phyloP scores from a whole-genome alignment of 2,329 filamentous ascomycete species.

The Colletotrichum sp. region DNA sequence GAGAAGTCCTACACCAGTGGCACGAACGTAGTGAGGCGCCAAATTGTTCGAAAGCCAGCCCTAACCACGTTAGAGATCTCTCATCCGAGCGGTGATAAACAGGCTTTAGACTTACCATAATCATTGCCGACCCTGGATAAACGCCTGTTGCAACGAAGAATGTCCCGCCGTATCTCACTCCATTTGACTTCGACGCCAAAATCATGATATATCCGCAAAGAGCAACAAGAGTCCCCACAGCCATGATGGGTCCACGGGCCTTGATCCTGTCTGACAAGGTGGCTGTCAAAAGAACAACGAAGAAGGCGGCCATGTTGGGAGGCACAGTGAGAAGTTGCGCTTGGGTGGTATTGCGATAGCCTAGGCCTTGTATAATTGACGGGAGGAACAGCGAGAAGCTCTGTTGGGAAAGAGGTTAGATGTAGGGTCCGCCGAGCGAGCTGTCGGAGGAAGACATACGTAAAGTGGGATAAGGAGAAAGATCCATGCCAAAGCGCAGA shows the following conservation, averaged over 20 bases:
- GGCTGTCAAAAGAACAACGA: constrained; percentile 35
- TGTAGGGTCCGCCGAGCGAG: neutral
- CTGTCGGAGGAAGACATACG: neutral
- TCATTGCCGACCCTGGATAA: constrained; percentile 30
- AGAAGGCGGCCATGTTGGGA: constrained; percentile 35
- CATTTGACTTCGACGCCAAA: constrained; percentile 30
- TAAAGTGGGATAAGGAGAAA: constrained; percentile 32
- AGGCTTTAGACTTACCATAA: constrained; percentile 26
- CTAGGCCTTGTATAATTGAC: constrained; percentile 28
- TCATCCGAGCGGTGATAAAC: neutral
- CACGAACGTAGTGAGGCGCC: constrained; percentile 46
- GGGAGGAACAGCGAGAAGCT: neutral
- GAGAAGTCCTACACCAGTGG: constrained; percentile 44
- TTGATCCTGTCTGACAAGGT: constrained; percentile 35
- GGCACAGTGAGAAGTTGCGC: constrained; percentile 35
- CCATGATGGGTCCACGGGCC: constrained; percentile 34
- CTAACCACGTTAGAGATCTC: constrained; percentile 3
- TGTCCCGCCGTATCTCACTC: constrained; percentile 39
- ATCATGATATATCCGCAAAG: constrained; percentile 41
- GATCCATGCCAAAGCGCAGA: constrained; percentile 30
- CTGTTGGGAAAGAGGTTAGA: neutral
- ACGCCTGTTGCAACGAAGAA: constrained; percentile 32
- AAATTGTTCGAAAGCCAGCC: constrained; percentile 48
- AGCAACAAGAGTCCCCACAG: constrained; percentile 32
- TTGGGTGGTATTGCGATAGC: constrained; percentile 21